These are phyloP conservation scores for Entomortierella parvispora DNA, from an alignment of 192 early-diverging fungal genomes.

Conservation along the genomic window DNA sequence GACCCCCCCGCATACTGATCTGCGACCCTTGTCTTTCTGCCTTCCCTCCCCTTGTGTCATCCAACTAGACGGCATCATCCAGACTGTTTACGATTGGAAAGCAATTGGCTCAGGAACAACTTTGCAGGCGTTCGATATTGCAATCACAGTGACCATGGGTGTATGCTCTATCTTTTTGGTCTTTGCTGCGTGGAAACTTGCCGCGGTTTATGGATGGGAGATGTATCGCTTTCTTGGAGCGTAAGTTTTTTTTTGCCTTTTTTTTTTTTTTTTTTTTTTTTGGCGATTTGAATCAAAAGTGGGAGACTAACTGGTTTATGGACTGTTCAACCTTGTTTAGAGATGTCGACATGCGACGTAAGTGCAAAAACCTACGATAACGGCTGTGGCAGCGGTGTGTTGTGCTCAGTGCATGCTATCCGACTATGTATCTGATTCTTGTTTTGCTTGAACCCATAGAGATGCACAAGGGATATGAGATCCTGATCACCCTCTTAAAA, in stretches of 20 bases:
- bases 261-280: neutral
- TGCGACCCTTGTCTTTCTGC: neutral
- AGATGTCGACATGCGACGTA: conserved; percentile 40
- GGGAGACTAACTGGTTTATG: neutral
- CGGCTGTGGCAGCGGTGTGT: too few relatives aligned
- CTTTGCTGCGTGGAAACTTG: conserved; percentile 29
- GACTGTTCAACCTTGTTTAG: conserved; percentile 7
- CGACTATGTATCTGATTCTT: too few relatives aligned
- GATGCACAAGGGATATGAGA: conserved; percentile 71
- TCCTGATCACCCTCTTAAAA: conserved; percentile 72
- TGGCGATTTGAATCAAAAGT: neutral
- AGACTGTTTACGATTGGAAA: conserved; percentile 37
- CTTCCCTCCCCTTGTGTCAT: neutral
- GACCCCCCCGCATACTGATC: too few relatives aligned
- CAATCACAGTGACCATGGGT: conserved; percentile 38
- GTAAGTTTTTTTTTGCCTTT: conserved; percentile 13
- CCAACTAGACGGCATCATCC: conserved; percentile 34
- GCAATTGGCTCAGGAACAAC: neutral
- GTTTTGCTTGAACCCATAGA: too few relatives aligned
- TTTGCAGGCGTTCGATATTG: conserved; percentile 26
- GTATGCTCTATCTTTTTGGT: conserved; percentile 29
- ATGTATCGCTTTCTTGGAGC: conserved; percentile 49
- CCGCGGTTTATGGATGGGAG: conserved; percentile 48
- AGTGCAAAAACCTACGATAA: conserved; percentile 2
- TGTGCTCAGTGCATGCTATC: too few relatives aligned